Evolutionary conservation across 768 basidiomycete genomes (phyloP), one percentile per base, ranked within the genome.

Genomic region (Exidia glandulosa): DNA sequence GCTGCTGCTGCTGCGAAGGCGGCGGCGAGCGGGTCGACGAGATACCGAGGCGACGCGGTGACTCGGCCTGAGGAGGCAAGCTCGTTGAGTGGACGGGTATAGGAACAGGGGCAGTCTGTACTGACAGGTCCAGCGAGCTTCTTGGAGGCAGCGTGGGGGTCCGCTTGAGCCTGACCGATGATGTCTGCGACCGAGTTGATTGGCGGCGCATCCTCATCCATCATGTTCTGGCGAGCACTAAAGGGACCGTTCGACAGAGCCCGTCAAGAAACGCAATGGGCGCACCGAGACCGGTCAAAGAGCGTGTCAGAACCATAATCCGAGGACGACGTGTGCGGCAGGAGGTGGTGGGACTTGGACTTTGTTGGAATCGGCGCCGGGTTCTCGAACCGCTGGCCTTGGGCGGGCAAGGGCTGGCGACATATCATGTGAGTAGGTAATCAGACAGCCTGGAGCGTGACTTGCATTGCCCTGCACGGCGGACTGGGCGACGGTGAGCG

Each of bases 151-250:
- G n/a, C n/a, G 29, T 45, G 72, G 3, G 77, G 66, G 57, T 81
- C 79, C 7, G 75, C 67, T 61, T 73, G 72, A 41, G 77, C 71
- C 62, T 86, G 83, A 31, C 80, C 81, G 34, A 87, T 81, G 45
- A 89, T 84, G 69, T 92, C 90, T 62, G 84, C 81, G 16, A 91
- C 79, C 6, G 89, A 90, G 25, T 72, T 80, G 36, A 79, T 86
- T 0, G 90, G 90, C 5, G 90, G 90, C 19, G 89, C 90, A 66
- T 91, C 90, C 71, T 85, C 87, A 64, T 90, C 88, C 14, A 82
- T 75, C 10, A 86, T 72, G 3, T 79, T 74, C 67, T 87, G 84
- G 16, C 85, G 76, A 63, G 83, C 85, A 55, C 47, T 61, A 58
- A 50, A 54, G 54, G 34, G 23, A 32, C 12, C 36, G 33, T 29